These are phyloP conservation scores for Nidularia pulvinata DNA, from an alignment of 768 basidiomycete genomes.

Conservation along the genomic window DNA sequence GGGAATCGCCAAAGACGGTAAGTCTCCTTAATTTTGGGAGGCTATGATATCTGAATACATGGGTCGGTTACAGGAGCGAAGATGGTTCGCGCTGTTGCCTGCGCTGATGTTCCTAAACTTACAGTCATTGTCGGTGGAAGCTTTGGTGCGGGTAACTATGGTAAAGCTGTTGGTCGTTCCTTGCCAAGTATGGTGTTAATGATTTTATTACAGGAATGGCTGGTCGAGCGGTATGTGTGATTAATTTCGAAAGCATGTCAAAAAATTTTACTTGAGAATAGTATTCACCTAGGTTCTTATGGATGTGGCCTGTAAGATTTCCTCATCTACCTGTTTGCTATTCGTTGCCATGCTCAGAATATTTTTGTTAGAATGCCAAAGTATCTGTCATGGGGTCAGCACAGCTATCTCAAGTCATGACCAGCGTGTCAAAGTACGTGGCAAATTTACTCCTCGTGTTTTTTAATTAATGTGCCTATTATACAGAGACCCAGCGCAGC, in stretches of 20 bases:
- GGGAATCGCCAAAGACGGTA: conserved; percentile 92
- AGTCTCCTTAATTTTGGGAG: conserved; percentile 2
- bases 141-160: conserved; percentile 96
- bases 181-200: conserved; percentile 2
- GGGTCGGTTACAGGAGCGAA: conserved; percentile 59
- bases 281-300: conserved; percentile 94
- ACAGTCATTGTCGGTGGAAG: conserved; percentile 93
- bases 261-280: conserved; percentile 21
- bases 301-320: conserved; percentile 93
- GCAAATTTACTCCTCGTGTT: background rate
- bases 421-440: conserved; percentile 77
- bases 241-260: background rate
- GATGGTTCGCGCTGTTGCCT: conserved; percentile 95
- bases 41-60: background rate
- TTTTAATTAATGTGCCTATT: background rate
- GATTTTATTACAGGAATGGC: conserved; percentile 69
- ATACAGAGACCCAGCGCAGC: conserved; percentile 76
- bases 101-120: conserved; percentile 92
- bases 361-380: conserved; percentile 70
- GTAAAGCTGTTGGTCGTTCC: conserved; percentile 30
- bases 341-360: conserved; percentile 2
- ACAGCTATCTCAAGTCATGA: conserved; percentile 93
- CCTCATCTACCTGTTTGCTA: conserved; percentile 1
- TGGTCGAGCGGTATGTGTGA: conserved; percentile 76
- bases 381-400: conserved; percentile 96